Evolutionary conservation across 306 rosid genomes (phyloP).

Genomic region (Cicer yamashitae): DNA sequence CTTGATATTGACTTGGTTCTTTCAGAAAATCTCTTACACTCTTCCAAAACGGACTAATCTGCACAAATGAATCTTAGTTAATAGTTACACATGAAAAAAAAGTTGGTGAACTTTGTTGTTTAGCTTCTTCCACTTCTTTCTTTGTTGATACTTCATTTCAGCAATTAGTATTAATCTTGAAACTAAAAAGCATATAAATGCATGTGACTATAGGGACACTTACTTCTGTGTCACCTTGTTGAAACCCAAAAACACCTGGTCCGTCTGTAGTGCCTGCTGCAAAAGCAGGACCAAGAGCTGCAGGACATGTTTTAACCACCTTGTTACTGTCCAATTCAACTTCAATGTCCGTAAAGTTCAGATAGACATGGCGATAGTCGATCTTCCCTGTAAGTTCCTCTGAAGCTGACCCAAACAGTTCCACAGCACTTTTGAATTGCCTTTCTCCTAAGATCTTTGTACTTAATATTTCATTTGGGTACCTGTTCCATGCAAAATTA

Average conservation of each 20-base stretch:
- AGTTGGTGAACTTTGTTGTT: not conserved
- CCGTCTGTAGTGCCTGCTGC: conserved; percentile 97
- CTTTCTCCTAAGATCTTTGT: conserved; percentile 81
- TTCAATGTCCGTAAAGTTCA: conserved; percentile 70
- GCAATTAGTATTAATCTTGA: not conserved
- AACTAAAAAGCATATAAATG: not conserved
- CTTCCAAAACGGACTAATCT: conserved; percentile 70
- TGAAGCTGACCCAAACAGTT: conserved; percentile 61
- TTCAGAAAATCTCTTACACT: conserved; percentile 54
- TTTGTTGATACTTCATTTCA: not conserved
- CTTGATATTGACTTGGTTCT: conserved; percentile 71
- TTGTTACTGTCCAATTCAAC: conserved; percentile 57
- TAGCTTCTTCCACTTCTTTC: not conserved
- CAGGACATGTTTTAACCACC: conserved; percentile 75
- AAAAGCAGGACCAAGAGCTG: conserved; percentile 92
- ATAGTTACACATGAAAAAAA: not conserved
- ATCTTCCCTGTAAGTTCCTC: conserved; percentile 63
- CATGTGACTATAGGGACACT: not conserved
- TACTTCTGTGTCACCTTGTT: conserved; percentile 84
- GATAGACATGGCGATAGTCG: conserved; percentile 70
- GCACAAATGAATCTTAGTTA: conserved; percentile 32
- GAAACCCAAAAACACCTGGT: conserved; percentile 80
- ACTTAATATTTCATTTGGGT: conserved; percentile 81
- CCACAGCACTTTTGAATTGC: conserved; percentile 65
- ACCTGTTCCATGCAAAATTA: conserved; percentile 49